Conservation (phyloP, 2,329 filamentous ascomycete species). For the Paecilomyces variotii region DNA sequence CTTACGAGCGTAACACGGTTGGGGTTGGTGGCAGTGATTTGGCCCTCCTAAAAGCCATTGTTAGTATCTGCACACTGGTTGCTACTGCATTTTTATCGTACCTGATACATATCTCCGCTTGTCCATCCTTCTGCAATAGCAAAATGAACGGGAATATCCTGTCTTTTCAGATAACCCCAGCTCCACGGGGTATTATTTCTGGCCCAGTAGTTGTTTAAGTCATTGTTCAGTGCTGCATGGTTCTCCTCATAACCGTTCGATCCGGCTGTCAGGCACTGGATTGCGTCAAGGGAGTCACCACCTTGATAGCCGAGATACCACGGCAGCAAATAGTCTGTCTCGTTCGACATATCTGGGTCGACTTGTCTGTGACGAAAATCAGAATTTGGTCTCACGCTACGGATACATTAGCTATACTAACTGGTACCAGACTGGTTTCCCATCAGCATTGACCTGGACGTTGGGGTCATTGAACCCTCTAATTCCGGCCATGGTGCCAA, state of each 20-base stretch:
- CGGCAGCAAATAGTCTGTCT: slow-evolving; percentile 40
- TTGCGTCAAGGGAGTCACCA: slow-evolving; percentile 42
- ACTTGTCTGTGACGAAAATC: slow-evolving; percentile 23
- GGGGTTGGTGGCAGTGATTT: slow-evolving; percentile 46
- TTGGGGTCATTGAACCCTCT: slow-evolving; percentile 51
- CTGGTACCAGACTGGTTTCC: slow-evolving; percentile 42
- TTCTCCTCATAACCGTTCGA: slow-evolving; percentile 46
- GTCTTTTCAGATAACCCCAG: slow-evolving; percentile 44
- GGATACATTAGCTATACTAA: slow-evolving; percentile 18
- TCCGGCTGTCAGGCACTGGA: slow-evolving; percentile 48
- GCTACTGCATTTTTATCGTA: slow-evolving; percentile 4
- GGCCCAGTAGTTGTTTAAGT: slow-evolving; percentile 48
- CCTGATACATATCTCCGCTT: slow-evolving; percentile 50
- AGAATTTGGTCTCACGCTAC: background rate
- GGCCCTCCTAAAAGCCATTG: slow-evolving; percentile 30
- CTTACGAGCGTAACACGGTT: slow-evolving; percentile 46
- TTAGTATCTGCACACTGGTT: background rate
- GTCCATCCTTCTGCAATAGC: slow-evolving; percentile 49
- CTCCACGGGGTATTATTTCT: slow-evolving; percentile 47
- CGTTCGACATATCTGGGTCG: slow-evolving; percentile 29
- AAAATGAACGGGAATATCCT: slow-evolving; percentile 49
- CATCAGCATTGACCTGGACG: slow-evolving; percentile 41
- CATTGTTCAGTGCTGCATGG: slow-evolving; percentile 45
- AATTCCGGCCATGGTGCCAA: slow-evolving; percentile 49
- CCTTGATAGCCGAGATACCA: slow-evolving; percentile 51